Evolutionary conservation across 192 early-diverging fungal species (phyloP), one percentile per base, ranked within the genome.

Genomic region (Chytriomyces hyalinus): DNA sequence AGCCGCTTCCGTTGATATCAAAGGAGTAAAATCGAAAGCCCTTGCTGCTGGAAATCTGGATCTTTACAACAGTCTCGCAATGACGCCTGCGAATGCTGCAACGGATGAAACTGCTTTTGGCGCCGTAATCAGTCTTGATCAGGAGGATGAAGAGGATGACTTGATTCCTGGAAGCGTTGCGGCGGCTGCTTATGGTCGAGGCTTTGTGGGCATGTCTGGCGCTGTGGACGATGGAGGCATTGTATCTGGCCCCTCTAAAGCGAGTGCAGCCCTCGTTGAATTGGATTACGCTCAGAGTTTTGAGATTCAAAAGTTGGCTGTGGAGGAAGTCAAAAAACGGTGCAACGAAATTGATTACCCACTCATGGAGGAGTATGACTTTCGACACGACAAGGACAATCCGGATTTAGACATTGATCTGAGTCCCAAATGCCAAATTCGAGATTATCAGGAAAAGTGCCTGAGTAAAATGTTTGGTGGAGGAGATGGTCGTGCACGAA

Each of bases 391-490:
- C 83, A 84, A 82, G 11, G 65, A 86, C 49, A 93, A 91, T 79
- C 81, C 91, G 4, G 92, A 92, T 78, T 83, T 94, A 51, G 89
- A 89, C 43, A 93, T 99, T 70, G 95, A 98, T 77, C 90, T 97
- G 45, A 96, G 94, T 77, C 96, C 97, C n/a, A 96, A 92, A 6
- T 97, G 96, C 9, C 92, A 90, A 2, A 97, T 99, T 83, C 91
- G 97, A 44, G 95, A 97, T 13, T 96, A 96, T 84, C 95, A 95
- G 85, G 98, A 99, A 84, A 98, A 98, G 82, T 92, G 93, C 75
- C 84, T 99, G 70, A 94, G 91, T 80, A 99, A 99, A 78, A 99
- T 98, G 98, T 99, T 99, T 93, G 95, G 98, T 43, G 94, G 94
- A 63, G 94, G 94, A 44, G 90, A 73, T 28, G 82, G 82, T 5